Conservation (phyloP, 306 rosid species). For the Hippophae tibetana region DNA sequence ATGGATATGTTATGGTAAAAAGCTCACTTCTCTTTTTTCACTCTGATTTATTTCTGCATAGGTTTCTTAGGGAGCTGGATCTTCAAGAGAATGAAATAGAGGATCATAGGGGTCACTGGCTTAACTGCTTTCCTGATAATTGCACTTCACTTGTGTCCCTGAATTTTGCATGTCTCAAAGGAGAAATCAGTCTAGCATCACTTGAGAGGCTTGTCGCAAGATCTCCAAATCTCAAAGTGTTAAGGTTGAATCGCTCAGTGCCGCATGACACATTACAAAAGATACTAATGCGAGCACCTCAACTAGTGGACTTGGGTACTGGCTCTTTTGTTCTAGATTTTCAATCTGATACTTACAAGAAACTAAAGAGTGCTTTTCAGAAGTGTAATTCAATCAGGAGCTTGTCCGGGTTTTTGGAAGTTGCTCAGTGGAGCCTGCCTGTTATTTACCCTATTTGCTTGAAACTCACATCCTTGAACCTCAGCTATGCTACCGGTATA, state of each 20-base stretch:
- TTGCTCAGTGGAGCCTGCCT: constrained; percentile 47
- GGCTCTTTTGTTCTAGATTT: constrained; percentile 58
- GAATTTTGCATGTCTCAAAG: constrained; percentile 87
- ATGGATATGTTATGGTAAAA: neutral
- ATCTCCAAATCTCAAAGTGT: constrained; percentile 73
- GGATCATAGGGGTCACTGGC: constrained; percentile 79
- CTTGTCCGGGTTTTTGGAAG: constrained; percentile 85
- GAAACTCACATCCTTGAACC: constrained; percentile 63
- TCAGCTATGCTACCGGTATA: constrained; percentile 84
- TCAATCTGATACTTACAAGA: constrained; percentile 34
- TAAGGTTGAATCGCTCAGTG: constrained; percentile 66
- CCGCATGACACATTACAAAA: constrained; percentile 52
- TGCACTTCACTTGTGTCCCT: constrained; percentile 74
- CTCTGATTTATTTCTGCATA: constrained; percentile 9
- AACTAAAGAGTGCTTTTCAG: constrained; percentile 34
- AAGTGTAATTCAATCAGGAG: constrained; percentile 62
- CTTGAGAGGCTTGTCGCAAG: constrained; percentile 85
- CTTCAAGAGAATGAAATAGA: constrained; percentile 93
- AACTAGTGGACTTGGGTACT: constrained; percentile 63
- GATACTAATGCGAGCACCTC: constrained; percentile 60
- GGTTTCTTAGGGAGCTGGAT: constrained; percentile 83
- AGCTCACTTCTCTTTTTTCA: neutral
- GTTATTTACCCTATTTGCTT: constrained; percentile 59
- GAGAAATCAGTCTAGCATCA: constrained; percentile 54
- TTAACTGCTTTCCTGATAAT: constrained; percentile 77